Evolutionary conservation across 2,329 filamentous ascomycete species (phyloP), one percentile per base, ranked within the genome.

Genomic region (Penicillium polonicum): DNA sequence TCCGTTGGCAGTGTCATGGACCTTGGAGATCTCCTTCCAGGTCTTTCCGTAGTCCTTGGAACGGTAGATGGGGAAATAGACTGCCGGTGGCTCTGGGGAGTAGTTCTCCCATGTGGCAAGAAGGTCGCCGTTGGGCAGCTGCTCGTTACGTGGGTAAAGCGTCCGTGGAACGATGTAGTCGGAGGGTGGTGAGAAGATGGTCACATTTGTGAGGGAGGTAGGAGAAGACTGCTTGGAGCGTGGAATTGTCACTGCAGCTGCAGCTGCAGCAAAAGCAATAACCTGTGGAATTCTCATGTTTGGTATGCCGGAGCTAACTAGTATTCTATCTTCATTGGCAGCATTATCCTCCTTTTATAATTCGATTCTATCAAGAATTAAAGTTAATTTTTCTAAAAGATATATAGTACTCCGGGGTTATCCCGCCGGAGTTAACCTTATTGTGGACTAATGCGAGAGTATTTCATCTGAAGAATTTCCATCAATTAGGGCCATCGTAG

Each of bases 21-120:
- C 83, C 17, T 80, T 79, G 5, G 85, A 84, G 49, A 88, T 77
- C 68, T 88, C 82, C 17, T 78, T 77, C 88, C 88, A 91, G 2
- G 82, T 85, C 52, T 77, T 66, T 13, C 85, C 84, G 36, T 78
- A 73, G 66, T 87, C 83, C n/a, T 67, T 73, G 39, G 80, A 84
- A 60, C 79, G 58, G 67, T 74, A 65, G 74, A 82, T 66, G 69
- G 75, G 85, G 67, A 84, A 86, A 62, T 74, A 77, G 12, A 83
- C 82, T 1, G 75, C 67, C 1, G 83, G 83, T 17, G 82, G 83
- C 64, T 86, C 80, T 39, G 70, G 80, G 48, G 70, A 78, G 69
- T 83, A 83, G 68, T 83, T 82, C 62, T 83, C 81, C 80, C 81
- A 84, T 25, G 81, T 83, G 12, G 80, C 77, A 10, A 83, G 76